Evolutionary conservation across 176 grass and related monocot species (phyloP), one percentile per base, ranked within the genome.

Genomic region (Zoysia pacifica): DNA sequence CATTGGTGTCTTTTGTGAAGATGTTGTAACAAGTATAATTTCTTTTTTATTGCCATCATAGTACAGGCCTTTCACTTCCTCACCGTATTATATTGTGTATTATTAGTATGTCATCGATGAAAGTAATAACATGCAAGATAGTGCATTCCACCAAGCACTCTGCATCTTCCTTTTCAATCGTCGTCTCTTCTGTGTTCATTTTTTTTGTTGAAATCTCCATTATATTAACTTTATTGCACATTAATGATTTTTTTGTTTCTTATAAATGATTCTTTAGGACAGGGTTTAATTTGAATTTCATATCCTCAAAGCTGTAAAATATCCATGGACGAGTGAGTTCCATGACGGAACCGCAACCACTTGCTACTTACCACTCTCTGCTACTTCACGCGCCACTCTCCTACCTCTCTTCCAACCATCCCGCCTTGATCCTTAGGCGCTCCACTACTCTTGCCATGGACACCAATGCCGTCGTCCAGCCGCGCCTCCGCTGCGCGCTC

Each of bases 11-110:
- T 28, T 28, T 28, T 28, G 28, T 28, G 60, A 42, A 89, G 81
- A 80, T 85, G 82, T 81, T 85, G 87, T 89, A 89, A 85, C 66
- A 67, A 72, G 67, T 82, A 82, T 85, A 85, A 51, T 84, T 58
- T 89, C 67, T 60, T 77, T 60, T 81, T 85, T 65, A 14, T 66
- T 85, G 52, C 59, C 72, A 78, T 85, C 51, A 61, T 76, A 85
- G 70, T 67, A 77, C 58, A 81, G 61, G 60, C 51, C 11, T 65
- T 59, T 79, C 74, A 40, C 46, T 13, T 63, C 76, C 65, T 58
- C 60, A 60, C 46, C 52, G 42, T 65, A 18, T 42, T 59, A 58
- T 76, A 67, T 39, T 85, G 43, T 73, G 67, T 81, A 80, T 66
- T 85, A 40, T 40, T 63, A 50, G 50, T 50, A 59, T 73, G 47